Base-by-base conservation (phyloP, 1,284 basidiomycete species). In the Pulchroboletus neoregius region DNA sequence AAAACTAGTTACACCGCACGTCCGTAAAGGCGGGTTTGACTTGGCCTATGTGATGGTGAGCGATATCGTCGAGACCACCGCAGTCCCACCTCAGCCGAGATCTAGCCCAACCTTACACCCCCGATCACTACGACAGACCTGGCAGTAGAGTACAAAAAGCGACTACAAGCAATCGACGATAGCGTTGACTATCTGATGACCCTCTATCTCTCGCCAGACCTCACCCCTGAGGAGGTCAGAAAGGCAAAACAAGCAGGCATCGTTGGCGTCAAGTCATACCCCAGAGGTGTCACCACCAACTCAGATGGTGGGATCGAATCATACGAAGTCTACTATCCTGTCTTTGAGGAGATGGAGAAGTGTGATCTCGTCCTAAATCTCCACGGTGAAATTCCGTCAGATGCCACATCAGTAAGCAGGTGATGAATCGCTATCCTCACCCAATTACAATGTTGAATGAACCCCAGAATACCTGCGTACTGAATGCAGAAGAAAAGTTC, bases 361-460 rank as follows among this genome's bases (percentile, higher is more conserved):
- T 84, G 84, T 35, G 87, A 84, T 58, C 87, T 99, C 82, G 92
- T 99, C 15, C 78, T 99, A 39, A 99, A 99, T 70, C 75, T 99
- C 36, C 96, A 99, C 60, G 96, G 96, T 20, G 96, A 99, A 71
- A 82, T 99, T 20, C 95, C 96, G 4, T 94, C 91, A n/a, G 88
- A 95, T 61, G 68, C 86, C 4, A 71, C 75, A 24, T 79, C 84
- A 44, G 92, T 90, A 61, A 62, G 82, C 68, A 32, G 45, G 42
- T 22, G 22, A 35, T 24, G 23, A 26, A 43, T 39, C 11, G 36
- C 26, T 33, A n/a, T 24, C 39, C 40, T 50, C 27, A 18, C 22
- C 38, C 38, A 22, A 37, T 38, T 36, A 13, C 13, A 44, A 15
- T 51, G 48, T 45, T 44, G 10, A 45, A 40, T 24, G 43, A 22